Evolutionary conservation across 2,329 filamentous ascomycete species (phyloP).

Genomic region (Fusarium sacchari): DNA sequence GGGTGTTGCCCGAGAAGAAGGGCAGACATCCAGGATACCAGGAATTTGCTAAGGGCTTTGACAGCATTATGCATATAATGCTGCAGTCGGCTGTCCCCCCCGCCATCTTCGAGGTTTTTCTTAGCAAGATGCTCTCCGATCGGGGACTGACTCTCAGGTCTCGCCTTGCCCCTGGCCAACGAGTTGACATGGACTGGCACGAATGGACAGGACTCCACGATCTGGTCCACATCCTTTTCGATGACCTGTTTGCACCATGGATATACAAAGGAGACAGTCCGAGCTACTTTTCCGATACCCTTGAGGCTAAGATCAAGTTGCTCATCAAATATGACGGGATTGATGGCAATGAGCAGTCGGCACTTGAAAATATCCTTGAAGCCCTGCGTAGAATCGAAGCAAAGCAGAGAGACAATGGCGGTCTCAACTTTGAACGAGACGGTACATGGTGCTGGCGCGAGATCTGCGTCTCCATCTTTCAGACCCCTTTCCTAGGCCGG

Average conservation of each 20-base stretch:
- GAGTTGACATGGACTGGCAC: too few relatives aligned
- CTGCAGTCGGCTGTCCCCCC: neutral
- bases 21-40: neutral
- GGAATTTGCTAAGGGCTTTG: neutral
- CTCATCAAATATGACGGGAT: neutral
- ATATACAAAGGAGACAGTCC: neutral
- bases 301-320: neutral
- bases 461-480: neutral
- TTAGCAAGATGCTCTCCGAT: neutral
- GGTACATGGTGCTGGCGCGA: neutral
- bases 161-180: neutral
- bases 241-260: neutral
- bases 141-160: neutral
- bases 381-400: neutral
- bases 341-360: fast-evolving
- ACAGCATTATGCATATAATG: neutral
- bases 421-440: neutral
- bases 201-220: fast-evolving
- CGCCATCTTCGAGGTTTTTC: neutral
- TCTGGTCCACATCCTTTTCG: neutral
- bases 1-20: neutral
- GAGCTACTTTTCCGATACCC: neutral
- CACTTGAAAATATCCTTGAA: neutral
- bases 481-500: too few relatives aligned
- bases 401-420: neutral